Evolutionary conservation across 106 monocot species (phyloP).

Genomic region (Xerophyta viscosa): DNA sequence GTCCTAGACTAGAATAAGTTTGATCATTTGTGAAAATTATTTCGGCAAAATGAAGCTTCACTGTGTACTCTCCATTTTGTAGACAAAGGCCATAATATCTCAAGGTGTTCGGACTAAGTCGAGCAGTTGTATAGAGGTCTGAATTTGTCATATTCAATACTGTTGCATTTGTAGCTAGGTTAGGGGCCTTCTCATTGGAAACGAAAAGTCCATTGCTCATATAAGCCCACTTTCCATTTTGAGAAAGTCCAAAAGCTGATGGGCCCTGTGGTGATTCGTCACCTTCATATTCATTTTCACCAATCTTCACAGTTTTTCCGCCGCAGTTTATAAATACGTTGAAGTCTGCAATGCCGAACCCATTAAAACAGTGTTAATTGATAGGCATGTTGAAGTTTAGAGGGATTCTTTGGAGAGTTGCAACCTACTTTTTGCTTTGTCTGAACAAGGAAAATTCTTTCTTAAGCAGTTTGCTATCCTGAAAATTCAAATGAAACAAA

Average conservation of each 20-base stretch:
- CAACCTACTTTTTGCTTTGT: constrained; percentile 32
- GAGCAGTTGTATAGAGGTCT: constrained; percentile 50
- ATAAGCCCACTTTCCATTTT: constrained; percentile 44
- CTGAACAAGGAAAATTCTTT: constrained; percentile 34
- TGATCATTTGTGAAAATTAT: constrained; percentile 57
- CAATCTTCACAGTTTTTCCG: constrained; percentile 28
- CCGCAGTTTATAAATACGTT: constrained; percentile 71
- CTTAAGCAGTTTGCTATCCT: constrained; percentile 35
- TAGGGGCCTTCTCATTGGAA: constrained; percentile 14
- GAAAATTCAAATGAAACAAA: constrained; percentile 1
- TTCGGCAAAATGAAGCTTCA: constrained; percentile 66
- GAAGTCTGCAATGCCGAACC: constrained; percentile 25
- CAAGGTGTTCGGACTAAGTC: constrained; percentile 48
- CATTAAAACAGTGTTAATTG: no score
- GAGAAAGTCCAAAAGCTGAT: constrained; percentile 19
- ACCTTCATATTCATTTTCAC: constrained; percentile 32
- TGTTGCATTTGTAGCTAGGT: constrained; percentile 33
- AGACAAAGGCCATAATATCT: constrained; percentile 72
- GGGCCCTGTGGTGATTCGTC: constrained; percentile 28
- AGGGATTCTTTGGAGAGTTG: no score
- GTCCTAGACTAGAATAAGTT: constrained; percentile 48
- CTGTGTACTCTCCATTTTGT: constrained; percentile 51
- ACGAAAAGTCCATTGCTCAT: constrained; percentile 54
- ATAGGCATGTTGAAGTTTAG: no score
- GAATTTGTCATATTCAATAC: constrained; percentile 26